These are phyloP conservation scores for Naganishia liquefaciens DNA, from an alignment of 1,284 basidiomycete genomes.

Conservation along the genomic window DNA sequence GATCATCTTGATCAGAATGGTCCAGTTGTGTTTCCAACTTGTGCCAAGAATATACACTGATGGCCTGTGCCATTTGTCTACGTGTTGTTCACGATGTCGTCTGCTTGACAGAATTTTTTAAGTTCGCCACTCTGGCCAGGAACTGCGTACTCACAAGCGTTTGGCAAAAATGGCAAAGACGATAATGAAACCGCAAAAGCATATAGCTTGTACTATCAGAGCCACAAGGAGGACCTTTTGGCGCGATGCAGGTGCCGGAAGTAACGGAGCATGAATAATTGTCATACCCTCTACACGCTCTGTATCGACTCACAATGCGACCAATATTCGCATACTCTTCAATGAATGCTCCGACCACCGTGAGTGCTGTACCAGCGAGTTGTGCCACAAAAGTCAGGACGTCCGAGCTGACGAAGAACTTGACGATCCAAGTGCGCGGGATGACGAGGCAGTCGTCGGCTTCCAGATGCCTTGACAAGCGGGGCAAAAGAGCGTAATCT, in stretches of 20 bases:
- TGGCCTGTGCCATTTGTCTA: background rate
- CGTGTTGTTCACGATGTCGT: background rate
- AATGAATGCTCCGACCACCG: constrained; percentile 35
- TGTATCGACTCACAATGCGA: constrained; percentile 14
- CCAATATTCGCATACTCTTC: constrained; percentile 32
- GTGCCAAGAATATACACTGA: constrained; percentile 1
- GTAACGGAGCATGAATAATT: background rate
- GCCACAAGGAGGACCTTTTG: constrained; percentile 34
- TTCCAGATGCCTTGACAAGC: constrained; percentile 30
- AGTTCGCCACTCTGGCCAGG: background rate
- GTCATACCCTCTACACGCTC: no score
- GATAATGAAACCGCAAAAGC: constrained; percentile 19
- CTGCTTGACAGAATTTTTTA: background rate
- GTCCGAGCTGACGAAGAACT: constrained; percentile 35
- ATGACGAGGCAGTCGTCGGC: constrained; percentile 33
- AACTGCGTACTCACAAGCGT: constrained; percentile 26
- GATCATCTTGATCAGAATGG: constrained; percentile 14
- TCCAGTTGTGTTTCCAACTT: constrained; percentile 13
- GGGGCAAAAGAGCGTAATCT: constrained; percentile 37
- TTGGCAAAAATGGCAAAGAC: constrained; percentile 32
- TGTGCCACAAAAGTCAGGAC: constrained; percentile 37
- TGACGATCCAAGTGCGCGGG: constrained; percentile 29
- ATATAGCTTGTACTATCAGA: constrained; percentile 35
- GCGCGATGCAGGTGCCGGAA: background rate
- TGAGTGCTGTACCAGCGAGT: constrained; percentile 37